Evolutionary conservation across 805 yeast genomes (phyloP), one percentile per base, ranked within the genome.

Genomic region (Candida peoriensis): DNA sequence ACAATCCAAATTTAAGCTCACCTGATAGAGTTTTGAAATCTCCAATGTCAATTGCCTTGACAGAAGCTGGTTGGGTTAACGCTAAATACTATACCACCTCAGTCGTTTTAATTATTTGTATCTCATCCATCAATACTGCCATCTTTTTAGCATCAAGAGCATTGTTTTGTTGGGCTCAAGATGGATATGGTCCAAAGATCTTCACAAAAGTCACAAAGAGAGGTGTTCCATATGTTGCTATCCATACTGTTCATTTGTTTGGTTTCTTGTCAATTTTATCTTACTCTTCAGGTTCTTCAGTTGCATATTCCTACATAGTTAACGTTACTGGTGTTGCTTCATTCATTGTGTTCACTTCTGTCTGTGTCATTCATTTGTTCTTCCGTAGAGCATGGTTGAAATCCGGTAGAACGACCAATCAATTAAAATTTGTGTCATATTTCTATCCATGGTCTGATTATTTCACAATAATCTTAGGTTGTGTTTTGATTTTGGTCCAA

Each of bases 311-410:
- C 44, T 82, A 88, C 85, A 66, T 82, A 38, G 63, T 81, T 45
- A 79, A 77, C 53, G 80, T 82, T 46, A 70, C 84, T 12, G 83
- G 83, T 30, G 81, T 81, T 29, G 77, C 86, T 11, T 88, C 89
- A 28, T 72, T 81, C 46, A 75, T 81, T 42, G 68, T 82, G 16
- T 79, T 89, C 89, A 69, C 74, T 22, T 69, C 74, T 52, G 78
- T 81, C 41, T 67, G 78, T 20, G 58, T 70, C 23, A 63, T 78
- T 7, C 88, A 81, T 58, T 57, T 79, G 37, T 67, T 87, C 54
- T 81, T 81, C 58, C 80, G 81, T 78, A 55, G 60, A 22, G 78
- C 81, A 11, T 64, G 83, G 52, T 65, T 68, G 42, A 54, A 64
- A 17, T 74, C 86, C 53, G 77, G 78, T 34, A 74, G 78, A 36